A percentile compares a stretch with the other conserved stretches of the same genome.
These are phyloP conservation scores for Cyberlindnera mycetangii DNA, from an alignment of 805 yeast genomes.

Conservation along the genomic window DNA sequence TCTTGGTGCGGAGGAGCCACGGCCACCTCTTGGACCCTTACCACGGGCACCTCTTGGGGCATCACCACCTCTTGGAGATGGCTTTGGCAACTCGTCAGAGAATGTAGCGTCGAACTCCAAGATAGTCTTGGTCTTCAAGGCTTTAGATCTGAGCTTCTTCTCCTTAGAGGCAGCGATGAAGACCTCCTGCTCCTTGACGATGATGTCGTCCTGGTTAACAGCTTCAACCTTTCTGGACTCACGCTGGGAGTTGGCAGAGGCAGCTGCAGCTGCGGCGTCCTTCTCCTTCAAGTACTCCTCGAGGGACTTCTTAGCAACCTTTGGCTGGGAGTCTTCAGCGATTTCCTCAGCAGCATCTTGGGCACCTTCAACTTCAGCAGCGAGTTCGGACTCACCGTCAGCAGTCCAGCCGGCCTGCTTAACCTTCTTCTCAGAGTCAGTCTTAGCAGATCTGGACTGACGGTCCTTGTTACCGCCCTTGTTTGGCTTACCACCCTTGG, in stretches of 20 bases:
- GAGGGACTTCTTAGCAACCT: conserved; percentile 64
- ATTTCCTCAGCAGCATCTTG: conserved; percentile 47
- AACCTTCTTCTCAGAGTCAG: conserved; percentile 81
- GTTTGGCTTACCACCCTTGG: conserved; percentile 43
- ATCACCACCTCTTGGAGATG: conserved; percentile 32
- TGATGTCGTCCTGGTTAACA: conserved; percentile 48
- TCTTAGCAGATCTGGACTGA: conserved; percentile 78
- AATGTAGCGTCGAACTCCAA: conserved; percentile 74
- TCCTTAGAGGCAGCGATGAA: conserved; percentile 56
- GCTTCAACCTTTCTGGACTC: conserved; percentile 38
- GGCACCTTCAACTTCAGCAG: conserved; percentile 58
- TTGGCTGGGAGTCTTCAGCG: conserved; percentile 39
- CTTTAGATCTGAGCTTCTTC: conserved; percentile 71
- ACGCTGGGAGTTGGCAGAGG: conserved; percentile 44
- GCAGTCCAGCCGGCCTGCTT: conserved; percentile 85
- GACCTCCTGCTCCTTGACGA: conserved; percentile 62
- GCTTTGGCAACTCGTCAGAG: conserved; percentile 49
- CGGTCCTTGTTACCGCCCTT: conserved; percentile 66
- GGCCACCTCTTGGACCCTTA: conserved; percentile 36
- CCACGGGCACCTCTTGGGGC: conserved; percentile 22
- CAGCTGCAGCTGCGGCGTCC: conserved; percentile 56
- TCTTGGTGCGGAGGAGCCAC: conserved; percentile 32
- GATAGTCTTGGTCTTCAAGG: conserved; percentile 75
- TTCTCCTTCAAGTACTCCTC: conserved; percentile 82
- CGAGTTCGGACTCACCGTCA: conserved; percentile 65